Conservation (phyloP, 2,329 filamentous ascomycete species). For the Dryadomyces sulphureus region DNA sequence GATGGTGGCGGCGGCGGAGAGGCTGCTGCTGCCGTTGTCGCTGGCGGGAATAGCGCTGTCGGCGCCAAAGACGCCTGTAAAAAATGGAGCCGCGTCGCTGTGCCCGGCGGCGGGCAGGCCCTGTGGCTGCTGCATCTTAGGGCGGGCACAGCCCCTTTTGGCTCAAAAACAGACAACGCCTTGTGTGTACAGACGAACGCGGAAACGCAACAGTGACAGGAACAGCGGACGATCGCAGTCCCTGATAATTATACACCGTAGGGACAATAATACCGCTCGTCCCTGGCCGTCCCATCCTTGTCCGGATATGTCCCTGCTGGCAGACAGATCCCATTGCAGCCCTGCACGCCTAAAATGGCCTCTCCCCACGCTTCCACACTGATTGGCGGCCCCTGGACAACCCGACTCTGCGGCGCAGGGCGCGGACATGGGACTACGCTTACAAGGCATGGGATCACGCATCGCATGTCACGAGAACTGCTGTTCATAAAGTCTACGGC, state of each 20-base stretch:
- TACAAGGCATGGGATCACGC: no score
- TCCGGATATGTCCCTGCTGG: not conserved
- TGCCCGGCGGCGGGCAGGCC: not conserved
- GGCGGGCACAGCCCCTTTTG: not conserved
- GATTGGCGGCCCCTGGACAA: no score
- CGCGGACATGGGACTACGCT: no score
- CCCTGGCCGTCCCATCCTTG: not conserved
- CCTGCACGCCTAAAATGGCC: not conserved
- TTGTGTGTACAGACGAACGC: no score
- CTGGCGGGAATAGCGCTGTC: not conserved
- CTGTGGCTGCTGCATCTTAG: not conserved
- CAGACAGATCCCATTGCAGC: no score
- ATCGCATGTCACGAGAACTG: no score
- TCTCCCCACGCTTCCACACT: not conserved
- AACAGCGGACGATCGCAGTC: no score
- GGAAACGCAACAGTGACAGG: no score
- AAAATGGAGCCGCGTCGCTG: constrained; percentile 1
- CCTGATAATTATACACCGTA: no score
- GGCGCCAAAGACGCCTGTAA: not conserved
- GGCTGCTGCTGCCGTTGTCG: constrained; percentile 10
- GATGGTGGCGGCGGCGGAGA: constrained; percentile 12
- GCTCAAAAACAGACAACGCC: not conserved
- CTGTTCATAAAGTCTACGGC: no score
- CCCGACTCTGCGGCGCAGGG: no score
- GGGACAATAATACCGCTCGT: no score